phyloP scores from a whole-genome alignment of 2,329 filamentous ascomycete species.

The Aureobasidium sp. region DNA sequence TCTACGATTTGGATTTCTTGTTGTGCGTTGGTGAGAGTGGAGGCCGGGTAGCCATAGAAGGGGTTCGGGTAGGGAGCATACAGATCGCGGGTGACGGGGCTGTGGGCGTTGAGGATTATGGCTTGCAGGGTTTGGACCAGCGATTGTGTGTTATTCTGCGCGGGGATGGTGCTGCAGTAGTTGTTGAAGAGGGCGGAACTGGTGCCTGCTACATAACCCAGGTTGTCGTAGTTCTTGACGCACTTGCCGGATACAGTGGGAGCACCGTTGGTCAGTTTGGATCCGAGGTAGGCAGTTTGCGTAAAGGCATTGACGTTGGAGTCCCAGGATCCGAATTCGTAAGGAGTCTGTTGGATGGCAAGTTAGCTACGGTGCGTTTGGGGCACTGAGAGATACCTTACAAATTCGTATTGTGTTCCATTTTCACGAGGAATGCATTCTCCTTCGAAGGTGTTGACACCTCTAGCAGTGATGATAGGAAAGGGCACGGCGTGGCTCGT shows the following conservation, averaged over 20 bases:
- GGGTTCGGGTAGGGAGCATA: constrained; percentile 55
- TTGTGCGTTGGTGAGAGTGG: constrained; percentile 32
- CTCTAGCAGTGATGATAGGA: constrained; percentile 38
- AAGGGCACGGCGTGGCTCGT: constrained; percentile 33
- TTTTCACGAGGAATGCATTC: constrained; percentile 37
- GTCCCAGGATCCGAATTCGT: constrained; percentile 59
- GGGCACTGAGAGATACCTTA: neutral
- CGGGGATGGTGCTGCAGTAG: constrained; percentile 22
- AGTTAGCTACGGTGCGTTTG: neutral
- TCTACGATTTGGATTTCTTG: constrained; percentile 41
- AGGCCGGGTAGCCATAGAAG: constrained; percentile 43
- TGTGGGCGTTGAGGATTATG: constrained; percentile 26
- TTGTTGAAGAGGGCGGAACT: constrained; percentile 36
- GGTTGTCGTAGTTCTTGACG: constrained; percentile 41
- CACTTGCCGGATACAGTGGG: constrained; percentile 34
- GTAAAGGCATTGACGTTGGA: constrained; percentile 52
- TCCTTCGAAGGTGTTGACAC: constrained; percentile 29
- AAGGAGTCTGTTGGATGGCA: constrained; percentile 45
- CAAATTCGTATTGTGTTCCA: constrained; percentile 51
- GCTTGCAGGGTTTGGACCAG: constrained; percentile 22
- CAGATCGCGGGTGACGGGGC: constrained; percentile 27
- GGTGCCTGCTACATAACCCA: constrained; percentile 41
- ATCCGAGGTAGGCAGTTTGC: constrained; percentile 52
- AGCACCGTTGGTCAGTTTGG: constrained; percentile 46
- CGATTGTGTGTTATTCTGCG: constrained; percentile 19